Percentiles rank a stretch among this genome's conserved stretches.
phyloP scores from a whole-genome alignment of 176 grass and related monocot species.

The Otatea glauca region DNA sequence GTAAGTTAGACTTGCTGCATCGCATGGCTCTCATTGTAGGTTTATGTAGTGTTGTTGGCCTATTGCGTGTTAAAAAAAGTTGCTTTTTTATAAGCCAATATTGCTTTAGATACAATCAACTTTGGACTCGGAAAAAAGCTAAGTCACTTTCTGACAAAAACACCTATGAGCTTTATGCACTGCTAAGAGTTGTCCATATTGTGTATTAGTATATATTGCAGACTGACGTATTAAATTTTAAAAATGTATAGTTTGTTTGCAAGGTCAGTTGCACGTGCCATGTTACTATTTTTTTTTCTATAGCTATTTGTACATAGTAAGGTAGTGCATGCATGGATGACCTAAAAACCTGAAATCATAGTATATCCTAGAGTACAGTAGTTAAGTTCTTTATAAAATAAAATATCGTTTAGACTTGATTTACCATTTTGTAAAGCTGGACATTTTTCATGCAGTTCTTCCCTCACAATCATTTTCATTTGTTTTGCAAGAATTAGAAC shows the following conservation, averaged over 20 bases:
- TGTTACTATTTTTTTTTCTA: too few relatives aligned
- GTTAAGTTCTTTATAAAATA: too few relatives aligned
- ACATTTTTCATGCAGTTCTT: too few relatives aligned
- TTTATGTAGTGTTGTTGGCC: background rate
- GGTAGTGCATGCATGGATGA: too few relatives aligned
- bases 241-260: background rate
- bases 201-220: background rate
- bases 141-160: background rate
- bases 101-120: background rate
- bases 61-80: background rate
- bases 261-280: background rate
- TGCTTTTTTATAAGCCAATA: background rate
- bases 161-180: background rate
- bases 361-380: too few relatives aligned
- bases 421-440: too few relatives aligned
- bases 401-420: too few relatives aligned
- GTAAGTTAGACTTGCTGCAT: background rate
- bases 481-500: background rate
- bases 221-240: background rate
- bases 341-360: too few relatives aligned
- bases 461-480: background rate
- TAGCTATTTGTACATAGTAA: too few relatives aligned
- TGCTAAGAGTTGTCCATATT: background rate
- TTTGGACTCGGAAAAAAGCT: background rate
- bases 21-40: background rate